A percentile compares a stretch with the other conserved stretches of the same genome.
Conservation (phyloP, 306 rosid species). For the Casuarina glauca region DNA sequence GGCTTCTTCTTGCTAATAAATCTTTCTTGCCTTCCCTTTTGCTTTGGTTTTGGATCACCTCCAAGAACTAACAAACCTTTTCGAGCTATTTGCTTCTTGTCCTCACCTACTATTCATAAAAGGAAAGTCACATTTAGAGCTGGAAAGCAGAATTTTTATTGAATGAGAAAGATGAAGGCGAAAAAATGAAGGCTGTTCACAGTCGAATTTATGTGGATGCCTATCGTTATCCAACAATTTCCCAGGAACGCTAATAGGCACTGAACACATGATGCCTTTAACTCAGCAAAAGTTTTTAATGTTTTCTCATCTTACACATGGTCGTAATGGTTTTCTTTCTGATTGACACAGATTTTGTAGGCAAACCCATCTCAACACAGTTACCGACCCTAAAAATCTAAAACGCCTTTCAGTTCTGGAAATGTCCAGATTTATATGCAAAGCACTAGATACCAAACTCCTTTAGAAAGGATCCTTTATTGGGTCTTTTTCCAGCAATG, state of each 20-base stretch:
- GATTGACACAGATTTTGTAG: neutral
- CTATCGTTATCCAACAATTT: neutral
- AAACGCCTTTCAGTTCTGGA: neutral
- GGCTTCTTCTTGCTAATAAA: constrained; percentile 40
- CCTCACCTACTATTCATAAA: constrained; percentile 35
- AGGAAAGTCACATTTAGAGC: neutral
- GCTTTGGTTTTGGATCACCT: constrained; percentile 52
- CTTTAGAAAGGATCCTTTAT: neutral
- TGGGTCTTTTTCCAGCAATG: neutral
- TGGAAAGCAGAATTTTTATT: neutral
- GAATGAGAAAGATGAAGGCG: neutral
- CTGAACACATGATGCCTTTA: neutral
- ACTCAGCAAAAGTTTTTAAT: neutral
- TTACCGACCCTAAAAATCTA: too few relatives aligned
- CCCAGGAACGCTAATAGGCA: neutral
- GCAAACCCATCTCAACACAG: neutral
- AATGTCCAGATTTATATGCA: neutral
- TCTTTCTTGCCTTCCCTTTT: constrained; percentile 33
- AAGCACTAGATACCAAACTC: neutral
- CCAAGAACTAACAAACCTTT: constrained; percentile 64
- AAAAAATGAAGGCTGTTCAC: neutral
- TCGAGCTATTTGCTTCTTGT: constrained; percentile 35
- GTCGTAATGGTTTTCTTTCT: neutral
- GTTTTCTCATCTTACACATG: neutral
- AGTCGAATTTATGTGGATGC: neutral